Base-by-base conservation (phyloP, 371 early-diverging fungal genomes). In the Batkoa obscura region DNA sequence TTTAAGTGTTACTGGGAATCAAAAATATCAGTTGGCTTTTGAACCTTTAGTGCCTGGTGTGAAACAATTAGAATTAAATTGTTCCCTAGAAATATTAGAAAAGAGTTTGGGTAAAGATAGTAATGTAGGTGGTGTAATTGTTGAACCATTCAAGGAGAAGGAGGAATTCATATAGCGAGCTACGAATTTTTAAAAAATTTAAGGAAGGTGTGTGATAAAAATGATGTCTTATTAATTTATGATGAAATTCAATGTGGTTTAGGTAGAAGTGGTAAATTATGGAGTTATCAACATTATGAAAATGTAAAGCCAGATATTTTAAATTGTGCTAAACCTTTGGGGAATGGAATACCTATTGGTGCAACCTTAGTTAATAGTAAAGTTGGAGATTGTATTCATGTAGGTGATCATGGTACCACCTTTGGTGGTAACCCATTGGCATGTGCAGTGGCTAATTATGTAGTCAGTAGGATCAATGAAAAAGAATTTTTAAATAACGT, bases 181-280 rank as follows among this genome's bases (percentile, higher is more conserved):
- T 94, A 92, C 55, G 60, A 87, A 36, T 94, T 92, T 60, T 63
- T 94, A 59, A 63, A 73, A 50, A 78, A 80, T 4, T 58, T 94
- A 42, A 77, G 91, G 38, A 64, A 74, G 37, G 72, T 79, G 15
- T 92, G 93, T 65, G 74, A 86, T 62, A 77, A 87, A 53, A 79
- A 80, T 17, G 84, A 83, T 12, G 84, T 87, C 3, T 52, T 94
- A 50, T 70, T 96, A 65, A 92, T 94, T 56, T 88, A 72, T 66
- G 96, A 96, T 72, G 96, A 96, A 73, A 90, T 96, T 61, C 96
- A 95, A 79, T 91, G 92, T 68, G 96, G 96, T 4, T 62, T 95
- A 42, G 88, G 86, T n/a, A 81, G 96, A 50, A 81, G 91, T 2
- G 96, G 94, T 58, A 82, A 78, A 57, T 64, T 94, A 43, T 94